Conservation (phyloP, 78 protist species). For the Cyanophora paradoxa region DNA sequence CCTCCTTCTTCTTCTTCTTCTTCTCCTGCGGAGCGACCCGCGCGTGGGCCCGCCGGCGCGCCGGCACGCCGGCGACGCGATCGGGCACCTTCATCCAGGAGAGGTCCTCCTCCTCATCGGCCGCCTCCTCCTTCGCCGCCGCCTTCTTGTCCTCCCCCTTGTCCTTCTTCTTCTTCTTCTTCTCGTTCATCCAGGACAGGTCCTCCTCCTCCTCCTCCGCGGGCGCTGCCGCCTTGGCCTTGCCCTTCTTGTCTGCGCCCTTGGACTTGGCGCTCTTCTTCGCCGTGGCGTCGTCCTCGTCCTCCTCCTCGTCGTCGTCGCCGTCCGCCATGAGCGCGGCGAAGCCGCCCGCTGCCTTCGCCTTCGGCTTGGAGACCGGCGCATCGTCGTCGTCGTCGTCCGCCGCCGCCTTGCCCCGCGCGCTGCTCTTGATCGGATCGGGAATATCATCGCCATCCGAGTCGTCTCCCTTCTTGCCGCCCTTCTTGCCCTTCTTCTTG, state of each 20-base stretch:
- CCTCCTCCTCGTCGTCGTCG: neutral
- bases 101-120: neutral
- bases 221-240: conserved; percentile 1
- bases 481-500: too few species aligned
- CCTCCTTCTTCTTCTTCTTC: neutral
- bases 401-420: neutral
- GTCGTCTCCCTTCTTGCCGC: too few species aligned
- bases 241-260: neutral
- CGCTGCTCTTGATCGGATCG: too few species aligned
- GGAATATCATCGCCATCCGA: too few species aligned
- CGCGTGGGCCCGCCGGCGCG: neutral
- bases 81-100: neutral
- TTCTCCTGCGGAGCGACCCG: neutral
- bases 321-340: neutral
- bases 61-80: neutral
- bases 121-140: conserved; percentile 6
- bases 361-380: neutral
- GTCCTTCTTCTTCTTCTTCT: conserved; percentile 2
- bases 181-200: neutral
- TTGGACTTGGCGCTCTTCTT: too few species aligned
- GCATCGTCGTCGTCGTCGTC: neutral
- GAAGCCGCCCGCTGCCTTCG: neutral
- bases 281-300: neutral
- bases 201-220: neutral
- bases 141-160: conserved; percentile 6